Conservation (phyloP, 345 rosid species). For the Euphorbia pulcherrima region DNA sequence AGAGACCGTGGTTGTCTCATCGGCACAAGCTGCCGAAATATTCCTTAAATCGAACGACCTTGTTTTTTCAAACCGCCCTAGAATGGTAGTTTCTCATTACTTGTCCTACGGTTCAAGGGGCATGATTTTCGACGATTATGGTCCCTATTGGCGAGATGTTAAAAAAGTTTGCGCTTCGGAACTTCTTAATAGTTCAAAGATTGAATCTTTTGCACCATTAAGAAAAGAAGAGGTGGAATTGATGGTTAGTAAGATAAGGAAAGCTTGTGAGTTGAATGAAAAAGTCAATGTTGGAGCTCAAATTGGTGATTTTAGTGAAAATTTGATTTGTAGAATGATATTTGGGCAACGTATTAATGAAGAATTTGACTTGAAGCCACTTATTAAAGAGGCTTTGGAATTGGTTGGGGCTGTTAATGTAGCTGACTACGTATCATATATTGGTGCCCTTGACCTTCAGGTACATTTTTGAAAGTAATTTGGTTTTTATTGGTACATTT, state of each 20-base stretch:
- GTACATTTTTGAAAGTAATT: no score
- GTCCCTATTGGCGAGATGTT: conserved; percentile 32
- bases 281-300: conserved; percentile 13
- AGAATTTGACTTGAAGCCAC: conserved; percentile 6
- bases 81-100: neutral
- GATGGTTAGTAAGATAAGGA: conserved; percentile 2
- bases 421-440: conserved; percentile 22
- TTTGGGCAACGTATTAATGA: conserved; percentile 13
- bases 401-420: conserved; percentile 28
- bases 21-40: conserved; percentile 35
- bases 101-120: conserved; percentile 14
- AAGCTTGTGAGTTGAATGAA: neutral
- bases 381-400: conserved; percentile 10
- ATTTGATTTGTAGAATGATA: conserved; percentile 24
- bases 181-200: conserved; percentile 28
- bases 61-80: conserved; percentile 32
- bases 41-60: conserved; percentile 15
- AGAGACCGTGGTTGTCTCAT: conserved; percentile 41
- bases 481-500: no score
- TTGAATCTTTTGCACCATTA: conserved; percentile 20
- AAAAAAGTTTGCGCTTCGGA: conserved; percentile 25
- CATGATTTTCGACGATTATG: conserved; percentile 21
- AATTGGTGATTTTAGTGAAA: conserved; percentile 7
- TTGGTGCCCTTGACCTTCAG: conserved; percentile 23
- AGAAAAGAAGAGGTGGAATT: conserved; percentile 23